Evolutionary conservation across 805 yeast species (phyloP), one percentile per base, ranked within the genome.

Genomic region (Candida incommunis): DNA sequence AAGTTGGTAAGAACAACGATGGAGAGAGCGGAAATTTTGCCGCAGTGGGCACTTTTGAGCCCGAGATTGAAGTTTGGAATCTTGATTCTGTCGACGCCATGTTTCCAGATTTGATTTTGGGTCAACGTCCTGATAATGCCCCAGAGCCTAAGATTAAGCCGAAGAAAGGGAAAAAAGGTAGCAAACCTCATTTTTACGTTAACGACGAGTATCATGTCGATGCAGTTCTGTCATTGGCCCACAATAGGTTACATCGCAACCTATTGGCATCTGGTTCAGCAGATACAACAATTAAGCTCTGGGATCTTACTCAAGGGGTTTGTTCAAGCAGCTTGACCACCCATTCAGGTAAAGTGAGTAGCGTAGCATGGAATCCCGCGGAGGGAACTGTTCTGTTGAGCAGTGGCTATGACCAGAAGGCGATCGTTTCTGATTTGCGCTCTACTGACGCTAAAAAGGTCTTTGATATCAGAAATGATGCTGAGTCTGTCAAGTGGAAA

Each of bases 1-100:
- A 69, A 49, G 90, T 94, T 25, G 66, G 66, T 13, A 54, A 63
- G 13, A 67, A 68, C 27, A 67, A 67, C 37, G 65, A 64, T 21
- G 63, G 63, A 25, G 73, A 76, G 49, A 65, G 78, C 24, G 96
- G 94, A 9, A 92, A 87, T 64, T 87, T 85, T 64, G 97, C 94
- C 2, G 98, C 98, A 13, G 70, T 92, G 51, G 97, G 97, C 59
- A 84, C 97, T 2, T 90, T 92, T 61, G 97, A 90, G 55, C 98
- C 98, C 35, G 94, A 83, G 59, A 90, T 92, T 63, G 98, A 92
- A 66, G 74, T 92, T 49, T 92, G 97, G 97, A 87, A 92, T 63
- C 69, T 92, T 56, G 98, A 92, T 61, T 78, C 81, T 51, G 70
- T 90, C 27, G 97, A 92, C 54, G 86, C 86, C 57, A 90, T 95